A percentile compares a stretch with the other conserved stretches of the same genome.
These are phyloP conservation scores for Yamadazyma jaroonii DNA, from an alignment of 1,139 yeast genomes.

Conservation along the genomic window DNA sequence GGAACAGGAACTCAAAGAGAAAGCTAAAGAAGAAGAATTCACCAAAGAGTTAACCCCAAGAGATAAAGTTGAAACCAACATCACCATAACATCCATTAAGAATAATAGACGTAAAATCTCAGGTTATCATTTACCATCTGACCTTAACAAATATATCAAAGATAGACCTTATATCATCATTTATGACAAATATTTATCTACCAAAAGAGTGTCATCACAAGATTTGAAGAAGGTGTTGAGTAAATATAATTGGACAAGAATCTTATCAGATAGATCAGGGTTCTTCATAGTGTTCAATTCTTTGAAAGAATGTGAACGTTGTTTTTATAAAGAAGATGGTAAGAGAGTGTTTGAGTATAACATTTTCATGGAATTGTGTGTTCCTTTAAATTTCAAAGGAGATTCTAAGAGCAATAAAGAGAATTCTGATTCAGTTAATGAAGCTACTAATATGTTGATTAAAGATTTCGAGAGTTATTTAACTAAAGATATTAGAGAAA, in stretches of 20 bases:
- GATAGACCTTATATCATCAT: constrained; percentile 58
- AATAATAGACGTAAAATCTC: constrained; percentile 29
- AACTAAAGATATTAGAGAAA: constrained; percentile 70
- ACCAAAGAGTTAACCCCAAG: constrained; percentile 7
- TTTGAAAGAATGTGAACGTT: constrained; percentile 59
- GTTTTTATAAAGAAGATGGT: constrained; percentile 69
- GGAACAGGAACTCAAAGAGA: constrained; percentile 25
- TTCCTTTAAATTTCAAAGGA: constrained; percentile 32
- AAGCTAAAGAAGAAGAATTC: constrained; percentile 12
- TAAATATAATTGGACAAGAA: constrained; percentile 63
- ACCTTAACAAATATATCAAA: constrained; percentile 45
- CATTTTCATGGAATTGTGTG: constrained; percentile 55
- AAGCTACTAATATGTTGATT: constrained; percentile 57
- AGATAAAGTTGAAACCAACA: constrained; percentile 15
- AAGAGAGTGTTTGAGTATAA: constrained; percentile 46
- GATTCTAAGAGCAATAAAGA: constrained; percentile 10
- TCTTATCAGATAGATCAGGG: constrained; percentile 62
- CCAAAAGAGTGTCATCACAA: constrained; percentile 46
- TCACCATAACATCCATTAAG: constrained; percentile 34
- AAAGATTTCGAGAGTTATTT: constrained; percentile 65
- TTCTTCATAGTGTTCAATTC: constrained; percentile 70
- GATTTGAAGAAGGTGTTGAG: constrained; percentile 53
- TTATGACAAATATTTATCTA: constrained; percentile 52
- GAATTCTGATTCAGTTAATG: constrained; percentile 44
- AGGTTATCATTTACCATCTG: constrained; percentile 43